Conservation (phyloP, 2,329 filamentous ascomycete species). For the Trichoderma pleuroti region DNA sequence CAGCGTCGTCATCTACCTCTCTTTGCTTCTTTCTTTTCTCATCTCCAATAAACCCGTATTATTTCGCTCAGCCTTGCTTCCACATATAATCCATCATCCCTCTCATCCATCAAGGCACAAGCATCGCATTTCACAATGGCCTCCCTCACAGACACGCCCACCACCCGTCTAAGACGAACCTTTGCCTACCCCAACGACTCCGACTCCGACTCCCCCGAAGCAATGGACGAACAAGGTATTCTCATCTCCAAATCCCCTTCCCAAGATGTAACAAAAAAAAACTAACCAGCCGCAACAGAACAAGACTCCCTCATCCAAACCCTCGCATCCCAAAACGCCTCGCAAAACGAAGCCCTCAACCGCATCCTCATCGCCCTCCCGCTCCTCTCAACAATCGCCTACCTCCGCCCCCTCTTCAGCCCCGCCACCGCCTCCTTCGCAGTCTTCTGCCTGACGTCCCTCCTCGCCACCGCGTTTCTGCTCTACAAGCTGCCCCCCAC, state of each 20-base stretch:
- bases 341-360: constrained; percentile 56
- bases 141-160: constrained; percentile 25
- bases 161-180: constrained; percentile 66
- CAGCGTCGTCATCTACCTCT: background rate
- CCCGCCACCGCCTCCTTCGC: constrained; percentile 41
- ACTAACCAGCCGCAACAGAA: constrained; percentile 40
- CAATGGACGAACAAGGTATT: constrained; percentile 72
- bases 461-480: constrained; percentile 60
- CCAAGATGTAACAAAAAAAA: background rate
- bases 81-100: background rate
- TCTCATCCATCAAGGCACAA: background rate
- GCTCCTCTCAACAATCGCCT: constrained; percentile 51
- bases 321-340: constrained; percentile 53
- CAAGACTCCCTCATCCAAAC: constrained; percentile 61
- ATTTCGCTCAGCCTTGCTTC: background rate
- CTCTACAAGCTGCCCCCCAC: constrained; percentile 54
- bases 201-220: constrained; percentile 53
- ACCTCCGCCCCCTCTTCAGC: constrained; percentile 40
- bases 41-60: background rate
- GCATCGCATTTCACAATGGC: constrained; percentile 23
- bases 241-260: background rate
- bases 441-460: constrained; percentile 59
- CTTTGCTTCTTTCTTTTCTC: background rate
- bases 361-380: constrained; percentile 60
- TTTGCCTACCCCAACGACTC: constrained; percentile 69